A percentile compares a stretch with the other conserved stretches of the same genome.
Conservation (phyloP, 2,329 filamentous ascomycete species). For the Cercospora brassicicola region DNA sequence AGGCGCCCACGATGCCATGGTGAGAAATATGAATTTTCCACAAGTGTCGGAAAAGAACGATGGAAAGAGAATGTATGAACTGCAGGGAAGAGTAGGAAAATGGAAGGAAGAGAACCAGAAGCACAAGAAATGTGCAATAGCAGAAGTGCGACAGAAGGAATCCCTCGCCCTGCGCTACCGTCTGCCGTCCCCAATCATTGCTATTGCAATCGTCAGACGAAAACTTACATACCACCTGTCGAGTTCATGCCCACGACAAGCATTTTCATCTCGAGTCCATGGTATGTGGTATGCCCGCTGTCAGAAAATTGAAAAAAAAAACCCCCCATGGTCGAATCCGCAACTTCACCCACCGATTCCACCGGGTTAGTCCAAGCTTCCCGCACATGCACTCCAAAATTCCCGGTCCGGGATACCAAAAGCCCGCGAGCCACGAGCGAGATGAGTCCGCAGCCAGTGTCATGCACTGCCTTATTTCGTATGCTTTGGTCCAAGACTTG, state of each 20-base stretch:
- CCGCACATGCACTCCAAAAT: no score
- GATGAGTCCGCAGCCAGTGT: no score
- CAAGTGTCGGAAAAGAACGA: not conserved
- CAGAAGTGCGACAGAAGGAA: not conserved
- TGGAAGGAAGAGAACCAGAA: no score
- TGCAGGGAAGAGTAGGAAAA: no score
- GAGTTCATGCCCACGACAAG: not conserved
- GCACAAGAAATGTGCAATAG: not conserved
- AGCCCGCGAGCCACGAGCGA: not conserved
- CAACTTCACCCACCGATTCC: not conserved
- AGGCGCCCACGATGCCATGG: not conserved
- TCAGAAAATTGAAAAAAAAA: not conserved
- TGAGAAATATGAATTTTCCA: not conserved
- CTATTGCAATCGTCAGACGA: not conserved
- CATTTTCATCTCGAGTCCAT: not conserved
- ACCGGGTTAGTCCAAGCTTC: not conserved
- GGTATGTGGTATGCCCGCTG: not conserved
- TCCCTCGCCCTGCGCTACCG: not conserved
- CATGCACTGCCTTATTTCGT: no score
- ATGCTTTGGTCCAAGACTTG: no score
- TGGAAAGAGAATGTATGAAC: not conserved
- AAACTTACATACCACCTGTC: not conserved
- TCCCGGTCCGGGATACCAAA: not conserved
- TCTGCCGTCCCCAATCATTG: not conserved
- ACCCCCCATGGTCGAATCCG: not conserved